Percentiles rank a stretch among this genome's conserved stretches.
Evolutionary conservation across 495 filamentous ascomycete genomes (phyloP).

Genomic region (Xylaria bambusicola): DNA sequence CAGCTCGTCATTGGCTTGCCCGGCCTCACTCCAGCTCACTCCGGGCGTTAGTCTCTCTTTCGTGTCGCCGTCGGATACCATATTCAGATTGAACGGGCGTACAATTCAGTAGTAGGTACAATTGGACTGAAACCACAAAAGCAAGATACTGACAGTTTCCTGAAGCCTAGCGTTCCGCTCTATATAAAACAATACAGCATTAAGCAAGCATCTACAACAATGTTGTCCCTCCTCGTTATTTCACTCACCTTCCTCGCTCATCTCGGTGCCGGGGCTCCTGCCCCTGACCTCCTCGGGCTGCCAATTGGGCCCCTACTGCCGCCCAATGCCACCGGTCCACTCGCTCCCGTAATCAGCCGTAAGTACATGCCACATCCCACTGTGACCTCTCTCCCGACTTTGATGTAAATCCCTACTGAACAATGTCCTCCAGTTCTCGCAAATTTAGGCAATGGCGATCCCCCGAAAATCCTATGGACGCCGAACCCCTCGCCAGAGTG

Average conservation of each 20-base stretch:
- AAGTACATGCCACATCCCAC: background rate
- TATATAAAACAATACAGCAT: background rate
- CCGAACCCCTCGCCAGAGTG: conserved; percentile 31
- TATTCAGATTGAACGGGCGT: too few relatives aligned
- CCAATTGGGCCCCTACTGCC: too few relatives aligned
- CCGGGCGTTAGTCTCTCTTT: too few relatives aligned
- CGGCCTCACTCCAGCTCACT: background rate
- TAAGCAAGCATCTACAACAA: conserved; percentile 1
- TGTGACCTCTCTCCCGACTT: background rate
- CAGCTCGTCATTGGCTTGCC: background rate
- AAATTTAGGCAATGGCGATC: conserved; percentile 11
- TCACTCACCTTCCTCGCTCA: background rate
- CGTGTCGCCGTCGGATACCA: too few relatives aligned
- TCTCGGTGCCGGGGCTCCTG: background rate
- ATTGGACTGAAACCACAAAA: too few relatives aligned
- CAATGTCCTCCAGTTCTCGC: conserved; percentile 3
- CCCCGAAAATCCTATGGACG: conserved; percentile 11
- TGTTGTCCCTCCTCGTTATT: conserved; percentile 1
- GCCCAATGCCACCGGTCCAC: conserved; percentile 8
- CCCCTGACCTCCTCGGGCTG: too few relatives aligned
- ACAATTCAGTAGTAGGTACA: too few relatives aligned
- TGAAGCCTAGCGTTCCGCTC: too few relatives aligned
- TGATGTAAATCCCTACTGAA: background rate
- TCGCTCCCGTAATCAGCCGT: conserved; percentile 8
- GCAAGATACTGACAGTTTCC: too few relatives aligned